Evolutionary conservation across 805 yeast genomes (phyloP), one percentile per base, ranked within the genome.

Genomic region (Jamesozyma piceae): DNA sequence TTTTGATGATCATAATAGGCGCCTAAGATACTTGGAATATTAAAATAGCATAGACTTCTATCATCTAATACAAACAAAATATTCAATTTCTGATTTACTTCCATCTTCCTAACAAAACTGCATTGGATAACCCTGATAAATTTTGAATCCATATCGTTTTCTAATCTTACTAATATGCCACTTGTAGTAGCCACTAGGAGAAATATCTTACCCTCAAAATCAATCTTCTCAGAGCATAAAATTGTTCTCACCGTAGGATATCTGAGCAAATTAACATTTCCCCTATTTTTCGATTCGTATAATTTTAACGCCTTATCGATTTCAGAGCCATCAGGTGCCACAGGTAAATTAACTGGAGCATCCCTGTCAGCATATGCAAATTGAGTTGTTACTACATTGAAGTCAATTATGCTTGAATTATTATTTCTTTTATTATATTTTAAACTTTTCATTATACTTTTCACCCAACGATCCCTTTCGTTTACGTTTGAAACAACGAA

Each of bases 341-440:
- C 58, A 4, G 80, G 82, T 33, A 82, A 42, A 52, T 73, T 78
- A 2, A 57, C 57, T 1, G 78, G 69, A 18, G 71, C 66, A 33
- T 70, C 73, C 6, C 69, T 63, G 3, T 68, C 72, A n/a, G 77
- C 82, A 57, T 80, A 82, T 2, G 78, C 80, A 61, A 84, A 85
- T 21, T 72, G 67, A 50, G 78, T 82, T 5, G 81, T 66, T 5
- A 85, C 54, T 5, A 75, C 68, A 29, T 66, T 62, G 32, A 82
- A 54, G 9, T 66, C 54, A 55, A 80, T 80, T 0, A 85, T 81
- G 44, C 75, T 82, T 1, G 69, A 56, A 15, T 32, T 14, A 62
- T 63, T 17, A 56, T 37, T 38, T 22, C 38, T 58, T 40, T 63
- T 64, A 30, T 66, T 64, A 41, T 65, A 68, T n/a, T 66, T 52